Evolutionary conservation across 371 early-diverging fungal genomes (phyloP), one percentile per base, ranked within the genome.

Genomic region (Phascolomyces articulosus): DNA sequence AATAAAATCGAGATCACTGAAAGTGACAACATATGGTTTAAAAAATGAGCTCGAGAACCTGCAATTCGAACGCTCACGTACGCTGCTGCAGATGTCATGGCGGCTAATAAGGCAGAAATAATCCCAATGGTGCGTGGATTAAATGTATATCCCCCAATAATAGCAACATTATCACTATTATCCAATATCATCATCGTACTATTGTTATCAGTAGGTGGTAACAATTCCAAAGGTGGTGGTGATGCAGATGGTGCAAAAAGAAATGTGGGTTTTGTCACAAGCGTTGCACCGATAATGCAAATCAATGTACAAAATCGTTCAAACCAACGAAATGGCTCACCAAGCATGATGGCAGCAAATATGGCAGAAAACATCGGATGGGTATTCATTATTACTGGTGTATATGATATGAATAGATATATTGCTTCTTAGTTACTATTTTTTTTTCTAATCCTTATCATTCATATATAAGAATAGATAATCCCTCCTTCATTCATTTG

Each of bases 11-110:
- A 85, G n/a, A 90, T 66, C 4, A 73, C 66, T 15, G 93, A 93
- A 78, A 91, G 90, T 61, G 91, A 91, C 28, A 85, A 82, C 20
- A 90, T 86, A 59, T 92, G 92, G 9, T 88, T 88, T 78, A 93
- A 76, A 10, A 84, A 84, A 61, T 91, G 91, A 0, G 79, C 74
- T 6, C 79, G 65, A 34, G 75, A 79, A 16, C 91, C 91, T 23
- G 92, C 74, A 67, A 85, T 87, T 47, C 91, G 86, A 29, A 91
- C 90, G 13, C 87, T 78, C 26, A 87, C 81, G 70, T 91, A 92
- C 4, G 92, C 88, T 51, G 87, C 65, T 1, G 89, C 85, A 1
- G 85, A 77, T 66, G 86, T 78, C 40, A 85, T 56, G 0, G 90
- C 86, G 27, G 85, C 92, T 0, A 68, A 31, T 16, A 91, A 64